Evolutionary conservation across 352 stramenopile genomes (phyloP).

Genomic region (Aphanomyces cochlioides): DNA sequence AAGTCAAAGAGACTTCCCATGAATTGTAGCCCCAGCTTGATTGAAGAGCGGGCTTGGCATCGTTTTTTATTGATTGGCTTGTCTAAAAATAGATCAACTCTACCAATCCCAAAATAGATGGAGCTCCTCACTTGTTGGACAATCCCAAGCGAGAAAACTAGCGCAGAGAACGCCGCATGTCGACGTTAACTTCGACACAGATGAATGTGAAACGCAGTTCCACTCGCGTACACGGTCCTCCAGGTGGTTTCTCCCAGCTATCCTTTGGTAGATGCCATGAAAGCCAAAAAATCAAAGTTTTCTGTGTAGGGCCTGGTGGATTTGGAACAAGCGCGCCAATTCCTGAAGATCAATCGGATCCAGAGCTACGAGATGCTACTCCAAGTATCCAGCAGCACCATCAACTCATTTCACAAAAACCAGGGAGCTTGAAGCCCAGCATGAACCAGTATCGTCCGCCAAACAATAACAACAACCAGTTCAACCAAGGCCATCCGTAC

Average conservation of each 20-base stretch:
- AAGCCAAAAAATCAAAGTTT: background rate
- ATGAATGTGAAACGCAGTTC: conserved; percentile 75
- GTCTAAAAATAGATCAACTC: conserved; percentile 10
- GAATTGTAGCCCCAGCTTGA: background rate
- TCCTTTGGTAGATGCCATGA: conserved; percentile 47
- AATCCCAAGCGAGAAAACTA: background rate
- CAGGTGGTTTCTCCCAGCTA: conserved; percentile 59
- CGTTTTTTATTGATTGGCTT: background rate
- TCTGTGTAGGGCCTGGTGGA: conserved; percentile 37
- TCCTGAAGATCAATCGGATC: conserved; percentile 30
- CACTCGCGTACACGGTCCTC: conserved; percentile 63
- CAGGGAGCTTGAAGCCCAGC: conserved; percentile 23
- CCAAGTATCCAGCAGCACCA: background rate
- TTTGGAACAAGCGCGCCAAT: conserved; percentile 49
- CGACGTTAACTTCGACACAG: conserved; percentile 71
- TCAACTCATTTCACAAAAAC: conserved; percentile 32
- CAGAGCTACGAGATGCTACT: conserved; percentile 24
- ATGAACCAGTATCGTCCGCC: conserved; percentile 5
- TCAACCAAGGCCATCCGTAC: background rate
- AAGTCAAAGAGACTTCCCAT: conserved; percentile 29
- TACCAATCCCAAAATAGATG: background rate
- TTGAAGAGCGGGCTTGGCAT: no score
- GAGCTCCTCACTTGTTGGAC: background rate
- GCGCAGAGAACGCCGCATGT: conserved; percentile 40
- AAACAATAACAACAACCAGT: conserved; percentile 18